Base-by-base conservation (phyloP, 2,329 filamentous ascomycete species). In the Exserohilum rostratum region DNA sequence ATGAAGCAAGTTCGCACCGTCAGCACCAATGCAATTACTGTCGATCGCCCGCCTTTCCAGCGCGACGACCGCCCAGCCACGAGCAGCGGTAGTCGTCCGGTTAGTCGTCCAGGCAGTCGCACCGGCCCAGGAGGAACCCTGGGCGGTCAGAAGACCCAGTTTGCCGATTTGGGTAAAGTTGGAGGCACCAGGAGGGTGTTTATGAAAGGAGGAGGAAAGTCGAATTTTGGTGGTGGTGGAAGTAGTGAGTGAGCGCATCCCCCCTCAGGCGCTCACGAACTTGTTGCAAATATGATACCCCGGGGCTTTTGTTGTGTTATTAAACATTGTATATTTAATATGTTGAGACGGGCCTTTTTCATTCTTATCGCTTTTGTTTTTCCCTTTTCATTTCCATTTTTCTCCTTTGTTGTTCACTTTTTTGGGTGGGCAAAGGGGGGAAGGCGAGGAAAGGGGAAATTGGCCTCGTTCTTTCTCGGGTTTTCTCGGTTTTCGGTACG, bases 1-100 rank as follows among this genome's bases (percentile, higher is more conserved):
- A 88, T 91, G 77, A 88, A 90, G 68, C 89, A 90, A 69, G 90
- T 92, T 35, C 84, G 88, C 55, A 82, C 87, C 42, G 89, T 86
- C 67, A 90, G 87, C 67, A 84, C 84, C 51, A 86, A 86, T 71
- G 54, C 69, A 35, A 50, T 63, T 13, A 50, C 55, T 18, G 46
- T 61, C 13, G 62, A 55, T 25, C 61, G 60, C n/a, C 59, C 55
- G 5, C 54, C 60, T 6, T 62, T 62, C 12, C 46, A 57, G 13
- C 57, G 57, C 3, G 56, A 62, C 1, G 67, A 68, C 11, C 51
- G 68, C 12, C 60, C 55, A 15, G 65, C 73, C 34, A 70, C 67
- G 46, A 60, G 63, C n/a, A 59, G 62, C 31, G 68, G 67, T 7
- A 64, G 58, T 46, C 66, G 67, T n/a, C 48, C 48, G 10, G 22